phyloP scores from a whole-genome alignment of 306 rosid genomes.

The Quercus parvula region DNA sequence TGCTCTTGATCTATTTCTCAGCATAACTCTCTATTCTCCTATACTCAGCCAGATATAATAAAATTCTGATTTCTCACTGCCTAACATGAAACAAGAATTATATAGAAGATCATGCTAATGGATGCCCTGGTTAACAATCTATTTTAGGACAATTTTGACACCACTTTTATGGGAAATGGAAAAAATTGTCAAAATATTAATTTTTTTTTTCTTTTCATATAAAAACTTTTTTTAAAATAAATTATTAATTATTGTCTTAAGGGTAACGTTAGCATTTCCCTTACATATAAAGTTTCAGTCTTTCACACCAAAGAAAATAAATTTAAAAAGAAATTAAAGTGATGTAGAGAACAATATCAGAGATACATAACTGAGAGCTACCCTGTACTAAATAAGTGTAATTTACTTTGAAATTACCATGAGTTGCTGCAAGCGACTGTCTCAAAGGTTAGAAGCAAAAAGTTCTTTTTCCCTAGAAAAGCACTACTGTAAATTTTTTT shows the following conservation, averaged over 20 bases:
- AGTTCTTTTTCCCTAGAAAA: neutral
- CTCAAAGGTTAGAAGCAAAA: slow-evolving; percentile 7
- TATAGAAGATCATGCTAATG: neutral
- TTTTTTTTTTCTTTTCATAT: too few species aligned
- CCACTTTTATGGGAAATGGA: accelerated
- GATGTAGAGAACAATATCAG: neutral
- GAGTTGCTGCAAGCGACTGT: neutral
- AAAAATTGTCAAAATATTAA: too few species aligned
- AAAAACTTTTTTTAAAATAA: too few species aligned
- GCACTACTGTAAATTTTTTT: neutral
- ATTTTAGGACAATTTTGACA: too few species aligned
- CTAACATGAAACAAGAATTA: neutral
- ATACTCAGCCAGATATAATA: neutral
- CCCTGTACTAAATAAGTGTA: slow-evolving; percentile 16
- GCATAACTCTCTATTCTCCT: slow-evolving; percentile 36
- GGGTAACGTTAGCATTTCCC: accelerated
- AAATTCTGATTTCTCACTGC: slow-evolving; percentile 12
- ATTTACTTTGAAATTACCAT: neutral
- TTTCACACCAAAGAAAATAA: neutral
- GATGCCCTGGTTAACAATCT: accelerated
- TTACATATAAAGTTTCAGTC: neutral
- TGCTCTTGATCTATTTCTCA: slow-evolving; percentile 81
- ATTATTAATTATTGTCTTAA: too few species aligned
- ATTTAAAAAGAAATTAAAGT: neutral
- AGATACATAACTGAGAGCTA: slow-evolving; percentile 12